phyloP scores from a whole-genome alignment of 2,329 filamentous ascomycete species.

The Alternaria brassicicola region DNA sequence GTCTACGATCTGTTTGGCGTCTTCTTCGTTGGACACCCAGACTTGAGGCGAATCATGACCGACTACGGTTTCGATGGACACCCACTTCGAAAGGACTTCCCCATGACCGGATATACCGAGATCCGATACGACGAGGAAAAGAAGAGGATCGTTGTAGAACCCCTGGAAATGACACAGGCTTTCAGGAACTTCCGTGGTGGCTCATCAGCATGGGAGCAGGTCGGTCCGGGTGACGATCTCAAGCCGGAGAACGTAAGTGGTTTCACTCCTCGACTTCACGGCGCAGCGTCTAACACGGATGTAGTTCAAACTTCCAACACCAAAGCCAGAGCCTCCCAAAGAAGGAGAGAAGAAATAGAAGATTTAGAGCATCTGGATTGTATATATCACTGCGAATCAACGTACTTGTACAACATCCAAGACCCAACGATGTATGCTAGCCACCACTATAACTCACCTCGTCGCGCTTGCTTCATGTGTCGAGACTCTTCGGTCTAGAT shows the following conservation, averaged over 20 bases:
- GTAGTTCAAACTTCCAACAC: slow-evolving; percentile 89
- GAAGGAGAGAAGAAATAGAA: slow-evolving; percentile 89
- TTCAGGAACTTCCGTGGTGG: slow-evolving; percentile 98
- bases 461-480: not conserved
- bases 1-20: slow-evolving; percentile 98
- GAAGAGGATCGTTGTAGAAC: slow-evolving; percentile 98
- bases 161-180: slow-evolving; percentile 94
- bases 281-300: slow-evolving; percentile 4
- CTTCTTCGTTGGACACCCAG: slow-evolving; percentile 94
- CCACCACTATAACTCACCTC: not conserved
- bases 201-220: slow-evolving; percentile 67
- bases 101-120: slow-evolving; percentile 96
- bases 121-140: slow-evolving; percentile 99
- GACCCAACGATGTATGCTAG: not conserved
- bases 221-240: slow-evolving; percentile 73
- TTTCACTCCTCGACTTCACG: not conserved
- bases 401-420: slow-evolving; percentile 21
- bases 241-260: slow-evolving; percentile 69
- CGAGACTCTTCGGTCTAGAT: not conserved
- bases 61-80: slow-evolving; percentile 99
- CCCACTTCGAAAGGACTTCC: slow-evolving; percentile 96
- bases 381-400: slow-evolving; percentile 49
- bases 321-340: slow-evolving; percentile 87
- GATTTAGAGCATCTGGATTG: slow-evolving; percentile 40
- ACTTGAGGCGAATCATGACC: slow-evolving; percentile 97